Percentiles rank a stretch among this genome's conserved stretches.
These are phyloP conservation scores for Passalora sequoiae DNA, from an alignment of 2,329 filamentous ascomycete genomes.

Conservation along the genomic window DNA sequence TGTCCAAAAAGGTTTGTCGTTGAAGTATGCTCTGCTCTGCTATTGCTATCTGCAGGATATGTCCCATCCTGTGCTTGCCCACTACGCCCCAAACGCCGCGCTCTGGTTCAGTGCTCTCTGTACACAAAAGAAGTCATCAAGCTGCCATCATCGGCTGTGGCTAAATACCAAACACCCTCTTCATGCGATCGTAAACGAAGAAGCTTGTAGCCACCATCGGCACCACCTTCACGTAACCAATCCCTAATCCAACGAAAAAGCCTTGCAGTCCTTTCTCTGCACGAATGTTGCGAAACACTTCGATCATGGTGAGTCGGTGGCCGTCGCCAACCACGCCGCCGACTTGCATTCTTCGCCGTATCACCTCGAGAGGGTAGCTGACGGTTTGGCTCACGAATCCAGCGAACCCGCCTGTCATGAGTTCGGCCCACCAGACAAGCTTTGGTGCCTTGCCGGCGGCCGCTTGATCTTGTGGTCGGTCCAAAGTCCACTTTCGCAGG, in stretches of 20 bases:
- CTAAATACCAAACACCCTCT: constrained; percentile 50
- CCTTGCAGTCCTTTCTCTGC: constrained; percentile 70
- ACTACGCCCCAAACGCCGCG: constrained; percentile 5
- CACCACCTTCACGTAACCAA: constrained; percentile 91
- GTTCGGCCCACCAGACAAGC: constrained; percentile 79
- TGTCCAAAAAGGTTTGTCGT: too few relatives aligned
- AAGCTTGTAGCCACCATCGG: constrained; percentile 77
- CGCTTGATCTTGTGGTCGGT: constrained; percentile 32
- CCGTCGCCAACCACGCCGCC: constrained; percentile 91
- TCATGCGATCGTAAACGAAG: constrained; percentile 62
- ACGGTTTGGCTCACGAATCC: constrained; percentile 86
- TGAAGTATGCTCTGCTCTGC: background rate
- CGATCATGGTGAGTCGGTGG: constrained; percentile 66
- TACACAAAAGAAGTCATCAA: constrained; percentile 1
- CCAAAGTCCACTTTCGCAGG: constrained; percentile 68
- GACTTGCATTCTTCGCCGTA: constrained; percentile 91
- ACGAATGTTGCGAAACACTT: constrained; percentile 72
- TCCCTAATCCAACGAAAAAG: constrained; percentile 88
- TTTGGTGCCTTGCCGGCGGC: constrained; percentile 57
- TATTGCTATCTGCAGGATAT: background rate
- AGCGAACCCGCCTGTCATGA: constrained; percentile 76
- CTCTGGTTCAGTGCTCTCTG: background rate
- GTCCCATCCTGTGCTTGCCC: background rate
- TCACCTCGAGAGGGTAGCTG: constrained; percentile 90
- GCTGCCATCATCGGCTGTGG: background rate